Percentiles rank a stretch among this genome's conserved stretches.
Evolutionary conservation across 2,329 filamentous ascomycete genomes (phyloP).

Genomic region (Tympanopsis confertula): DNA sequence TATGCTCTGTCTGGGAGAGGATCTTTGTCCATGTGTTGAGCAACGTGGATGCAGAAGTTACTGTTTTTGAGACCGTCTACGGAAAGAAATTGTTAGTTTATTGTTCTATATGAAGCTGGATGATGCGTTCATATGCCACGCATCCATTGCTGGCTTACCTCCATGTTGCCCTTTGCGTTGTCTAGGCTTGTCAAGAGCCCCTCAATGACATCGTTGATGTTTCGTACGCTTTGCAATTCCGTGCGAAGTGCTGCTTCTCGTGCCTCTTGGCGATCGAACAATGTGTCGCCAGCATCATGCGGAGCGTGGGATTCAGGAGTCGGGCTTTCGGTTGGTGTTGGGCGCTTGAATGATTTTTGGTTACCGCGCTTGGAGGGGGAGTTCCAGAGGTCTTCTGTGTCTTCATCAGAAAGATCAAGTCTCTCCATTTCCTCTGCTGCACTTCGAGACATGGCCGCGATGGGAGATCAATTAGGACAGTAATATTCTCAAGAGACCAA

Average conservation of each 20-base stretch:
- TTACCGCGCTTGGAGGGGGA: neutral
- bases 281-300: conserved; percentile 14
- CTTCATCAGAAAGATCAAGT: neutral
- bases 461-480: too few relatives aligned
- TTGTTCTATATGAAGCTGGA: too few relatives aligned
- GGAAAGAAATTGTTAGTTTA: too few relatives aligned
- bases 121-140: neutral
- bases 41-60: conserved; percentile 75
- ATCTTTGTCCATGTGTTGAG: conserved; percentile 95
- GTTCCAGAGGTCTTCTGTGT: neutral
- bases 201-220: conserved; percentile 82
- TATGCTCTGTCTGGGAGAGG: conserved; percentile 92
- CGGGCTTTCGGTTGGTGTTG: neutral
- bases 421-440: conserved; percentile 1
- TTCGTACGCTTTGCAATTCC: conserved; percentile 72
- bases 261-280: conserved; percentile 52
- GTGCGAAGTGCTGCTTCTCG: conserved; percentile 64
- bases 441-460: neutral
- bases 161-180: conserved; percentile 67
- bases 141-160: conserved; percentile 38
- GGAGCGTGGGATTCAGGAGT: neutral
- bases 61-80: conserved; percentile 74
- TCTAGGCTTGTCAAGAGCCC: conserved; percentile 61
- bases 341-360: neutral
- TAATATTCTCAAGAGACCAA: too few relatives aligned